Evolutionary conservation across 352 stramenopile species (phyloP).

Genomic region (Vaucheria bursata): DNA sequence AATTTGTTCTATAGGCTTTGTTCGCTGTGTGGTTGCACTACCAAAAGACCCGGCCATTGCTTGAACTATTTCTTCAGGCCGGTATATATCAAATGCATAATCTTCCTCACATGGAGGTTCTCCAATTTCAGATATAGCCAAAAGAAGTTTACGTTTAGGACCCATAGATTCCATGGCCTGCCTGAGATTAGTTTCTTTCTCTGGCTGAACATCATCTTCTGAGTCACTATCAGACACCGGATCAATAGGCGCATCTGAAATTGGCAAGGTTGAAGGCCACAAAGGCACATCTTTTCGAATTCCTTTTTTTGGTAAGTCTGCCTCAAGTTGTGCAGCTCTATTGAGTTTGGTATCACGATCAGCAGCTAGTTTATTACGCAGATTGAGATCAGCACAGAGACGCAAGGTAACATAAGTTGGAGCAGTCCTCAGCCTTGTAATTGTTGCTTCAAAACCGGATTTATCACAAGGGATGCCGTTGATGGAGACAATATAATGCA

Average conservation of each 20-base stretch:
- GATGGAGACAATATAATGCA: slow-evolving; percentile 47
- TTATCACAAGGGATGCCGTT: slow-evolving; percentile 40
- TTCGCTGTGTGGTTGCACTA: not conserved
- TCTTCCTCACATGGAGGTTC: not conserved
- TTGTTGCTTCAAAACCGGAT: slow-evolving; percentile 31
- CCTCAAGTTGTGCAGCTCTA: not conserved
- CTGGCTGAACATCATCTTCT: slow-evolving; percentile 16
- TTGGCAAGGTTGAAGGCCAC: not conserved
- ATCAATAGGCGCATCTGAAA: not conserved
- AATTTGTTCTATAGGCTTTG: not conserved
- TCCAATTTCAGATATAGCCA: not conserved
- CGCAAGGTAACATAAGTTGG: slow-evolving; percentile 29
- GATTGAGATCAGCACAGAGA: not conserved
- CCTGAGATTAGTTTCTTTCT: not conserved
- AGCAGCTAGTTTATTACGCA: not conserved
- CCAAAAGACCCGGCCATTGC: not conserved
- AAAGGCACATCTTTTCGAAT: no score
- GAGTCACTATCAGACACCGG: not conserved
- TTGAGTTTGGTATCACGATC: not conserved
- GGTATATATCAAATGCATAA: not conserved
- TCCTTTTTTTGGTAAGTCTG: not conserved
- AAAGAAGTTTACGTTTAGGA: no score
- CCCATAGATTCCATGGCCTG: not conserved
- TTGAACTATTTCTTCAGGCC: not conserved
- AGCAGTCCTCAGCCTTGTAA: slow-evolving; percentile 27